These are phyloP conservation scores for Abrus precatorius DNA, from an alignment of 306 rosid genomes.

Conservation along the genomic window DNA sequence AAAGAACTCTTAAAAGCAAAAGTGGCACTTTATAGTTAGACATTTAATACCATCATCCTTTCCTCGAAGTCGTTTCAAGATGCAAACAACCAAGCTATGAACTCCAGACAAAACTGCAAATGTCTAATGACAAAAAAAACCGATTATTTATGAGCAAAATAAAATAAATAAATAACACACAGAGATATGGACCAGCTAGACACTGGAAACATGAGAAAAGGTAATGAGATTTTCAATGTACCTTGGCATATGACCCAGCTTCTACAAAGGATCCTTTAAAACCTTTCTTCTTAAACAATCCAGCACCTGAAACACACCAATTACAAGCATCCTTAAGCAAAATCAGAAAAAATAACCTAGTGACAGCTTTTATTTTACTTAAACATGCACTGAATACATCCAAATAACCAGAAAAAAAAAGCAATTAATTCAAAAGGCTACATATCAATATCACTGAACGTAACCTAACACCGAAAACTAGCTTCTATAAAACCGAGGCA, in stretches of 20 bases:
- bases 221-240: conserved; percentile 43
- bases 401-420: neutral
- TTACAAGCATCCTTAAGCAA: conserved; percentile 42
- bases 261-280: conserved; percentile 91
- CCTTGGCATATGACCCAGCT: conserved; percentile 93
- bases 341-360: conserved; percentile 10
- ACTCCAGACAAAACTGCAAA: conserved; percentile 99
- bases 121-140: conserved; percentile 61
- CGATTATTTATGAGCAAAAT: neutral
- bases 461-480: conserved; percentile 29
- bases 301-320: conserved; percentile 74
- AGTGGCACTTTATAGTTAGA: conserved; percentile 29
- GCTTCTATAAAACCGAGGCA: neutral
- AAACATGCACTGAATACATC: conserved; percentile 6
- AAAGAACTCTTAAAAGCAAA: conserved; percentile 6
- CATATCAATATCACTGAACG: neutral
- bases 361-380: neutral
- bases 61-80: conserved; percentile 90
- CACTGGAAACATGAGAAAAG: conserved; percentile 23
- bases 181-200: neutral
- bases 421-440: neutral
- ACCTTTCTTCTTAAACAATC: conserved; percentile 88
- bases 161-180: neutral
- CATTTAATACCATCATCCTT: conserved; percentile 83
- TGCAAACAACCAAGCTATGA: conserved; percentile 95